Base-by-base conservation (phyloP, 768 basidiomycete species). In the Mycena alexandri region DNA sequence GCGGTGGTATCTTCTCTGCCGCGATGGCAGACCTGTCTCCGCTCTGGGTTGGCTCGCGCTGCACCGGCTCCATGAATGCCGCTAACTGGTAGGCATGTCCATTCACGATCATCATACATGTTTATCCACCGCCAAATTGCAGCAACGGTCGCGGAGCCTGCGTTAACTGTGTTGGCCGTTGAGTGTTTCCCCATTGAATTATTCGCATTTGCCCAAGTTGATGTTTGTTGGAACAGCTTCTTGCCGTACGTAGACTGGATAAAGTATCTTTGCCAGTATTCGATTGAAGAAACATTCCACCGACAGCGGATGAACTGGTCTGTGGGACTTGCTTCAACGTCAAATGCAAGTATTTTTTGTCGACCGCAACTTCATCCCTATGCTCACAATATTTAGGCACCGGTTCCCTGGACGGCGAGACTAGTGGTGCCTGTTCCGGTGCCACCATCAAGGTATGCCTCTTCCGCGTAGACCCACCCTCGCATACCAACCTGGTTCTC, bases 21-120 rank as follows among this genome's bases (percentile, higher is more conserved):
- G 77, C 77, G 13, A 76, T 78, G 74, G 69, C 69, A 64, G 76
- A 78, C 61, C 66, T 77, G 6, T 77, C 76, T 17, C 77, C 77
- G 11, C 71, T 79, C 5, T 79, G 78, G 77, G 70, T 68, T 11
- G 76, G 77, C 10, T 71, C 73, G 13, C 63, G 53, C 25, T 78
- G 77, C 64, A 59, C 72, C 24, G 78, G 78, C 43, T 71, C 73
- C 22, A 74, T 72, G 63, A 72, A 75, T 47, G 74, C 59, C 59
- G 72, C 38, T 64, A 68, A 56, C 72, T 61, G 70, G 59, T 61
- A 59, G 33, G 46, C 34, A n/a, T 42, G 12, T 21, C 36, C 41
- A 41, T 42, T 33, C 22, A 33, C 3, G 19, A 41, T 42, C 59
- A 41, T 41, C 22, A 11, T 48, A 19, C 43, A 29, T 22, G n/a